Conservation (phyloP, 2,329 filamentous ascomycete species). For the Aspergillus carbonarius region DNA sequence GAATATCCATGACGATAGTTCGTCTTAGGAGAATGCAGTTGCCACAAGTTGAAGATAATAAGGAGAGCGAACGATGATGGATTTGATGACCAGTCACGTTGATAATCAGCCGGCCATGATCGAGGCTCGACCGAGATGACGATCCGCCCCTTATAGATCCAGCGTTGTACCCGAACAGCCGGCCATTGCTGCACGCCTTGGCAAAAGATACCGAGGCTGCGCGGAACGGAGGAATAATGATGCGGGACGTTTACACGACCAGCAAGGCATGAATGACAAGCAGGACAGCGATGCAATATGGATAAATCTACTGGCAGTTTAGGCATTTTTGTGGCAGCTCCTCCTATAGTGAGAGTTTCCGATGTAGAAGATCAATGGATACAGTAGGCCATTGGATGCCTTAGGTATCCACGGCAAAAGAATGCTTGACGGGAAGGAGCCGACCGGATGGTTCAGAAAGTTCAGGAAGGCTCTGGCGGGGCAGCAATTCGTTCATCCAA, state of each 20-base stretch:
- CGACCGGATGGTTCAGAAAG: background rate
- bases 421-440: background rate
- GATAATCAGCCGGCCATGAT: background rate
- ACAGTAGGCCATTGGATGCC: background rate
- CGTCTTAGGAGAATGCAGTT: too few species aligned
- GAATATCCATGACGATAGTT: conserved; percentile 51
- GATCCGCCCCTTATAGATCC: conserved; percentile 1
- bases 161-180: background rate
- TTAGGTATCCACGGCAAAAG: background rate
- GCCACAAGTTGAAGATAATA: too few species aligned
- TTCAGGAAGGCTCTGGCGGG: background rate
- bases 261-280: background rate
- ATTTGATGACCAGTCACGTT: background rate
- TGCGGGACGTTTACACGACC: background rate
- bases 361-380: background rate
- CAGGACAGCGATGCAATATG: background rate
- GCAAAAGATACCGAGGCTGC: conserved; percentile 29
- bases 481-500: background rate
- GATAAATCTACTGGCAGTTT: background rate
- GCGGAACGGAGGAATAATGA: conserved; percentile 2
- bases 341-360: background rate
- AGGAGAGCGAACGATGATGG: too few species aligned
- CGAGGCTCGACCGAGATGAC: background rate
- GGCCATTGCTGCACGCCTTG: background rate
- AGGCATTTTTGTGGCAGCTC: background rate